phyloP scores from a whole-genome alignment of 2,329 filamentous ascomycete genomes.

The Cylindrodendrum hubeiense region DNA sequence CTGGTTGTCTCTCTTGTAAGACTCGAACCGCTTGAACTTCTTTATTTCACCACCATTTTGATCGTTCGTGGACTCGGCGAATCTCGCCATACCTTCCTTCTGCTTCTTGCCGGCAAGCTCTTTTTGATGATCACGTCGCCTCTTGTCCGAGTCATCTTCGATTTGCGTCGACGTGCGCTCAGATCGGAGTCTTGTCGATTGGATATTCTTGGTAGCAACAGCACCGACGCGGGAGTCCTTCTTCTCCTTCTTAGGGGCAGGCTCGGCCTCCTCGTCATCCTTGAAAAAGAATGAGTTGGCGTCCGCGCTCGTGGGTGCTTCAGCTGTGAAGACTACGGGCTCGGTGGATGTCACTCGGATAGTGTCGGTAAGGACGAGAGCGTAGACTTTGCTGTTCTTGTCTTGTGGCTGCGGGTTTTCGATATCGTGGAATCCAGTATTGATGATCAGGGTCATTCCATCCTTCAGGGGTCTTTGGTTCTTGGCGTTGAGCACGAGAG shows the following conservation, averaged over 20 bases:
- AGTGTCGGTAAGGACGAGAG: conserved; percentile 91
- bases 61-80: conserved; percentile 85
- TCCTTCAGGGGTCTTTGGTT: conserved; percentile 87
- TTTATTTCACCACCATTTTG: conserved; percentile 94
- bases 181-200: conserved; percentile 89
- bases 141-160: conserved; percentile 90
- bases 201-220: conserved; percentile 94
- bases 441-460: conserved; percentile 95
- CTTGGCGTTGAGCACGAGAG: conserved; percentile 88
- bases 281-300: conserved; percentile 99
- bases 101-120: conserved; percentile 90
- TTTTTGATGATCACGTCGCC: conserved; percentile 91
- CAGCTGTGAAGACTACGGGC: conserved; percentile 90
- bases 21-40: conserved; percentile 99
- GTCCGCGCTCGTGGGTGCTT: conserved; percentile 91
- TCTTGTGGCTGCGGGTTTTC: conserved; percentile 89
- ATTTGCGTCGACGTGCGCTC: conserved; percentile 90
- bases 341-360: conserved; percentile 87
- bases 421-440: conserved; percentile 90
- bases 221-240: conserved; percentile 85
- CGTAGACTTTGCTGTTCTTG: conserved; percentile 90
- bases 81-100: conserved; percentile 85
- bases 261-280: conserved; percentile 89
- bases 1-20: conserved; percentile 98
- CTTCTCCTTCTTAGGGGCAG: conserved; percentile 91